phyloP scores from a whole-genome alignment of 2,329 filamentous ascomycete species.

The Phialemonium atrogriseum region DNA sequence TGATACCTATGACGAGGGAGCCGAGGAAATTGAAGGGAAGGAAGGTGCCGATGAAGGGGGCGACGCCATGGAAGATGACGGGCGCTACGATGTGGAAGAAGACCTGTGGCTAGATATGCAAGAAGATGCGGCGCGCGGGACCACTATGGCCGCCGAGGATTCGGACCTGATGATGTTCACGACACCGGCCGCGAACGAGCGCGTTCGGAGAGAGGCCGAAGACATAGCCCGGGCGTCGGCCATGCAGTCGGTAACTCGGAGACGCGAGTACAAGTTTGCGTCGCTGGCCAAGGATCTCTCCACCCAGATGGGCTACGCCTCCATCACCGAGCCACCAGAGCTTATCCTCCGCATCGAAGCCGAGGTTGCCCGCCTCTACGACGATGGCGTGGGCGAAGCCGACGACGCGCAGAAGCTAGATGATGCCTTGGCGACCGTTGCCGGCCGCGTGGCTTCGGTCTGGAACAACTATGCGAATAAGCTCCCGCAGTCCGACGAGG shows the following conservation, averaged over 20 bases:
- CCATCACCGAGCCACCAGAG: slow-evolving; percentile 59
- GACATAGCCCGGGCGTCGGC: slow-evolving; percentile 46
- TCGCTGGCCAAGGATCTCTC: slow-evolving; percentile 65
- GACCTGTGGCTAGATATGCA: slow-evolving; percentile 24
- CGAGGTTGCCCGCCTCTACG: slow-evolving; percentile 57
- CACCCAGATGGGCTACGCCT: slow-evolving; percentile 46
- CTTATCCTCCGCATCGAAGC: slow-evolving; percentile 71
- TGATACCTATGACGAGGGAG: slow-evolving; percentile 31
- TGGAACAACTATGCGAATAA: slow-evolving; percentile 48
- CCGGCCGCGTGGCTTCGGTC: slow-evolving; percentile 40
- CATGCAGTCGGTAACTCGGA: slow-evolving; percentile 29
- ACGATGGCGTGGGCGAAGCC: slow-evolving; percentile 47
- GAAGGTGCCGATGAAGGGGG: slow-evolving; percentile 25
- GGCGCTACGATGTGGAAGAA: slow-evolving; percentile 11
- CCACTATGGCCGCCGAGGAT: slow-evolving; percentile 31
- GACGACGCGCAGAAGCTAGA: slow-evolving; percentile 50
- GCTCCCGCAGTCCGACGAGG: slow-evolving; percentile 39
- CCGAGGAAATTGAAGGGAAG: slow-evolving; percentile 27
- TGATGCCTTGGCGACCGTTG: slow-evolving; percentile 44
- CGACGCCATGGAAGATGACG: slow-evolving; percentile 19
- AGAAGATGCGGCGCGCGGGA: slow-evolving; percentile 5
- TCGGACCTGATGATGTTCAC: slow-evolving; percentile 47
- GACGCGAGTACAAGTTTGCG: slow-evolving; percentile 56
- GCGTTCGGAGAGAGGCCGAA: slow-evolving; percentile 46
- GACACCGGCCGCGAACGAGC: slow-evolving; percentile 45